Percentiles rank a stretch among this genome's conserved stretches.
Evolutionary conservation across 2,329 filamentous ascomycete species (phyloP).

Genomic region (Arthroderma uncinatum): DNA sequence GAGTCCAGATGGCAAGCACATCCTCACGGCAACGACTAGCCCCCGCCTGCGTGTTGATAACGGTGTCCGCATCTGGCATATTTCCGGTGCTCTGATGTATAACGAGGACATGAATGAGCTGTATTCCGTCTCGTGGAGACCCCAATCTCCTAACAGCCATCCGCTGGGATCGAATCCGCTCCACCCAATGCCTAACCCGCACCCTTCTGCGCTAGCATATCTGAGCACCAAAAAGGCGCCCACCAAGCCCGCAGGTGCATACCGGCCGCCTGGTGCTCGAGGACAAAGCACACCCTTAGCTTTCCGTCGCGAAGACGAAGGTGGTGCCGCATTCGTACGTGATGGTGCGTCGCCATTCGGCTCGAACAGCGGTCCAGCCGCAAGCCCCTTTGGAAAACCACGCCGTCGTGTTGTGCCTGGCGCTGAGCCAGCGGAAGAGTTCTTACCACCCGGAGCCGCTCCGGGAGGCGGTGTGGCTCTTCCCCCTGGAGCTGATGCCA

Average conservation of each 20-base stretch:
- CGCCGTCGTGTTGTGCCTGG: conserved; percentile 74
- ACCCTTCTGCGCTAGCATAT: conserved; percentile 71
- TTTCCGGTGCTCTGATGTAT: conserved; percentile 81
- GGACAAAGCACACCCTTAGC: conserved; percentile 79
- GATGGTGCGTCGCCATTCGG: conserved; percentile 54
- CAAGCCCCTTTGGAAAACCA: conserved; percentile 69
- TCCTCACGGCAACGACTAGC: conserved; percentile 95
- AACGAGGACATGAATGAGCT: conserved; percentile 89
- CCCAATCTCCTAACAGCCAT: conserved; percentile 52
- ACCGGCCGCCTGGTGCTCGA: conserved; percentile 85
- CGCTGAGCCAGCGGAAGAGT: conserved; percentile 59
- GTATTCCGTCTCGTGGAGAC: conserved; percentile 83
- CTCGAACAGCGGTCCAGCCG: conserved; percentile 22
- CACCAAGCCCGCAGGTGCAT: conserved; percentile 93
- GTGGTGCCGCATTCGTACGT: conserved; percentile 75
- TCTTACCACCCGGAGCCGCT: conserved; percentile 56
- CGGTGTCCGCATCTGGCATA: conserved; percentile 89
- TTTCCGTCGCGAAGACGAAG: conserved; percentile 96
- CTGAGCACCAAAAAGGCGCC: conserved; percentile 83
- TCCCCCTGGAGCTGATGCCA: conserved; percentile 49
- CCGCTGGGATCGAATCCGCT: conserved; percentile 57
- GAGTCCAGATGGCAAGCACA: conserved; percentile 91
- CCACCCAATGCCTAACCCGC: conserved; percentile 61
- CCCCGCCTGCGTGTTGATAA: conserved; percentile 94
- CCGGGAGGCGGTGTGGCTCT: conserved; percentile 56